phyloP scores from a whole-genome alignment of 768 basidiomycete species.

The Agaricus bisporus region DNA sequence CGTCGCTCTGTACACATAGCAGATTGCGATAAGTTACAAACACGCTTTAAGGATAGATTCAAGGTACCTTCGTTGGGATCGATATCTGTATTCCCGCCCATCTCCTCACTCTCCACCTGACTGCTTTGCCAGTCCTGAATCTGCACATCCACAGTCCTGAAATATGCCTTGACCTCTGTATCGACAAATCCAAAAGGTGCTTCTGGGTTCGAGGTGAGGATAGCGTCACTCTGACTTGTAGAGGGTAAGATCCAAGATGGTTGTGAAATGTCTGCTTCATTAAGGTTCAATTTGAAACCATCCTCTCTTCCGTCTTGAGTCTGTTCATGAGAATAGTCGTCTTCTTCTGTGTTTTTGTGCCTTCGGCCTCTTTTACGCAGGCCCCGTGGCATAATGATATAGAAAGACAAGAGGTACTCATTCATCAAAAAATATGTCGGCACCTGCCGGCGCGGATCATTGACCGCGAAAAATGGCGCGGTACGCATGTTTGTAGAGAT shows the following conservation, averaged over 20 bases:
- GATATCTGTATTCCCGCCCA: constrained; percentile 30
- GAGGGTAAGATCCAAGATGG: constrained; percentile 70
- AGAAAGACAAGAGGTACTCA: not conserved
- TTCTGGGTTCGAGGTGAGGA: constrained; percentile 36
- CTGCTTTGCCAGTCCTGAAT: constrained; percentile 81
- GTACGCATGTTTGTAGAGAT: too few relatives aligned
- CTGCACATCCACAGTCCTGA: constrained; percentile 81
- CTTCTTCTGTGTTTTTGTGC: constrained; percentile 44
- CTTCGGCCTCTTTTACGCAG: constrained; percentile 74
- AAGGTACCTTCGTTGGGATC: constrained; percentile 69
- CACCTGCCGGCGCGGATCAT: not conserved
- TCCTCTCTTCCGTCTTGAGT: not conserved
- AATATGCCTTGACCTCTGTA: constrained; percentile 88
- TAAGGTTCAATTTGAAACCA: constrained; percentile 13
- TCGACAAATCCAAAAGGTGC: constrained; percentile 91
- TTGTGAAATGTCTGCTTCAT: constrained; percentile 23
- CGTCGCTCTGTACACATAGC: constrained; percentile 52
- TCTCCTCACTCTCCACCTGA: constrained; percentile 31
- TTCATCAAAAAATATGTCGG: constrained; percentile 2
- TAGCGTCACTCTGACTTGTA: constrained; percentile 20
- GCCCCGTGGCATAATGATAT: constrained; percentile 52
- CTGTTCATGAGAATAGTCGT: not conserved
- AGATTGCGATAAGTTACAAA: not conserved
- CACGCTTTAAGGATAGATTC: not conserved
- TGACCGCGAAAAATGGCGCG: too few relatives aligned